phyloP scores from a whole-genome alignment of 371 early-diverging fungal species.

The Rhizopus arrhizus region DNA sequence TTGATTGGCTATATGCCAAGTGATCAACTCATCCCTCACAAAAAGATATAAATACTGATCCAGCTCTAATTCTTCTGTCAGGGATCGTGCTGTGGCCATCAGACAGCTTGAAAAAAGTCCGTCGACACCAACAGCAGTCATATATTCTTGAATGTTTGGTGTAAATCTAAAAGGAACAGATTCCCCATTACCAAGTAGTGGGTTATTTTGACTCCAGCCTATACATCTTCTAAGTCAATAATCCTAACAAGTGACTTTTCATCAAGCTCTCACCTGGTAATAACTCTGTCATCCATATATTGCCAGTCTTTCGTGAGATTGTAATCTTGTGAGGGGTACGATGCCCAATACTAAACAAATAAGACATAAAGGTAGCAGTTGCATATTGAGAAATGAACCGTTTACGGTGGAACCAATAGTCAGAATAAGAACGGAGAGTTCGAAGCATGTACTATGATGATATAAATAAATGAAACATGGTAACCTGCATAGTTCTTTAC shows the following conservation, averaged over 20 bases:
- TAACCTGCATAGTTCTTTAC: constrained; percentile 16
- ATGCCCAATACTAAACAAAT: constrained; percentile 83
- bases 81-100: constrained; percentile 77
- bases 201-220: constrained; percentile 43
- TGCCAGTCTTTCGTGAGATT: constrained; percentile 82
- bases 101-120: constrained; percentile 84
- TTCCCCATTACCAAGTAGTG: constrained; percentile 60
- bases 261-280: constrained; percentile 58
- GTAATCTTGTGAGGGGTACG: constrained; percentile 86
- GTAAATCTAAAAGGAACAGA: constrained; percentile 97
- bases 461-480: neutral
- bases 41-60: constrained; percentile 84
- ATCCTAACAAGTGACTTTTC: neutral
- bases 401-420: constrained; percentile 92
- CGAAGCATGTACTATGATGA: constrained; percentile 59
- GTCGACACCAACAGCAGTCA: constrained; percentile 90
- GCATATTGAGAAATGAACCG: constrained; percentile 91
- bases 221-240: neutral
- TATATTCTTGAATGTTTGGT: constrained; percentile 93
- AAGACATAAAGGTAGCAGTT: constrained; percentile 86
- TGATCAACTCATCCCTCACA: constrained; percentile 88
- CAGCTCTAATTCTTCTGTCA: constrained; percentile 81
- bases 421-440: constrained; percentile 75
- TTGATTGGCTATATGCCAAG: constrained; percentile 68
- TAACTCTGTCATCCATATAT: constrained; percentile 81